A percentile compares a stretch with the other conserved stretches of the same genome.
Evolutionary conservation across 164 flowering plant genomes (phyloP).

Genomic region (Vitis rupestris): DNA sequence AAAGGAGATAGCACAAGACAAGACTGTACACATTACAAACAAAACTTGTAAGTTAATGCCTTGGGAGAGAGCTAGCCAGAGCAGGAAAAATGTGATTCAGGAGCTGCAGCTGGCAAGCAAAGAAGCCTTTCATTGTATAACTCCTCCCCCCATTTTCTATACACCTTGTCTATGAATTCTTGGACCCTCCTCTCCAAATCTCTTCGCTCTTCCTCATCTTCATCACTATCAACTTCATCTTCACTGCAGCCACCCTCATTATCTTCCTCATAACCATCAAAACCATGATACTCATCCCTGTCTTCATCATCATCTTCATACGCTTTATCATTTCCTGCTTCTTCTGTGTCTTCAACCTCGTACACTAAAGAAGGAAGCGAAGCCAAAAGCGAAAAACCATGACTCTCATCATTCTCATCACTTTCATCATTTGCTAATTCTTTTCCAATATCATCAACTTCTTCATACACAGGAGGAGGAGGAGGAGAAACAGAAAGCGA

Average conservation of each 20-base stretch:
- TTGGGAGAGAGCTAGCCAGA: too few species aligned
- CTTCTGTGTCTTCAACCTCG: neutral
- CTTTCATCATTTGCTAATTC: neutral
- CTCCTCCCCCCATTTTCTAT: constrained; percentile 20
- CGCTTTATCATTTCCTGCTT: neutral
- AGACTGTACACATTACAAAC: too few species aligned
- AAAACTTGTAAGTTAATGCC: too few species aligned
- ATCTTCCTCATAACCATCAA: constrained; percentile 21
- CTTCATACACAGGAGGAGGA: neutral
- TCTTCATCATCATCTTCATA: constrained; percentile 1
- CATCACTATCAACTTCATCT: neutral
- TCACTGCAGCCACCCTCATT: constrained; percentile 9
- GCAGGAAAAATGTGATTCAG: too few species aligned
- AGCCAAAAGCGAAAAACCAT: constrained; percentile 6
- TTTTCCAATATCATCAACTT: neutral
- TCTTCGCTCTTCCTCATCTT: neutral
- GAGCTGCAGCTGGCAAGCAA: neutral
- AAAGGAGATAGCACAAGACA: too few species aligned
- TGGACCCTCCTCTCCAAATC: constrained; percentile 22
- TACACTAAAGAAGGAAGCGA: too few species aligned
- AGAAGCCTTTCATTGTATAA: constrained; percentile 7
- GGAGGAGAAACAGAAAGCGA: neutral
- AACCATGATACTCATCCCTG: constrained; percentile 11
- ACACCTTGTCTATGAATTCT: constrained; percentile 23
- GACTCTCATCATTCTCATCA: constrained; percentile 3